These are phyloP conservation scores for Fusarium fracticaudum DNA, from an alignment of 2,329 filamentous ascomycete species.

Conservation along the genomic window DNA sequence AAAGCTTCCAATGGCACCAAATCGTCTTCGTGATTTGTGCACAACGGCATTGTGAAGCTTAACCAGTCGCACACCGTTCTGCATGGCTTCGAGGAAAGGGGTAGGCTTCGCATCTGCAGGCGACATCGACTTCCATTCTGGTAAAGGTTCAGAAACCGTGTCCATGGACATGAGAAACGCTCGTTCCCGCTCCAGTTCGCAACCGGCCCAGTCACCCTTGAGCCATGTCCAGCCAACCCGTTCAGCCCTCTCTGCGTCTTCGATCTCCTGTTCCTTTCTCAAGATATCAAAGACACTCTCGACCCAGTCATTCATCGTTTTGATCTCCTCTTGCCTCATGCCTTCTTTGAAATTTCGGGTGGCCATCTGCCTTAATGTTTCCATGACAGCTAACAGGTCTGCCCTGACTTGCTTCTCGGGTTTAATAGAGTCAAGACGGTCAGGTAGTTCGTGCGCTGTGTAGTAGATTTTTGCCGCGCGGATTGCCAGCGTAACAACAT, in stretches of 20 bases:
- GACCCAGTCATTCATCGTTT: slow-evolving; percentile 83
- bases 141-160: slow-evolving; percentile 66
- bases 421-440: slow-evolving; percentile 86
- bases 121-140: slow-evolving; percentile 69
- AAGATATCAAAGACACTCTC: slow-evolving; percentile 80
- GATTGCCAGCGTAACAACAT: slow-evolving; percentile 94
- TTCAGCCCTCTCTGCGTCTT: slow-evolving; percentile 76
- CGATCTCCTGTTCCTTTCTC: slow-evolving; percentile 78
- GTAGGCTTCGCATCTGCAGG: slow-evolving; percentile 65
- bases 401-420: slow-evolving; percentile 85
- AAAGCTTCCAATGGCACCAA: slow-evolving; percentile 87
- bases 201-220: slow-evolving; percentile 77
- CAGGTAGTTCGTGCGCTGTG: slow-evolving; percentile 87
- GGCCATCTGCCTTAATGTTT: slow-evolving; percentile 91
- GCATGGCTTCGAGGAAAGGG: slow-evolving; percentile 76
- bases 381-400: slow-evolving; percentile 86
- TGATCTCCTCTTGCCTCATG: slow-evolving; percentile 79
- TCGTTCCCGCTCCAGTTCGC: slow-evolving; percentile 80
- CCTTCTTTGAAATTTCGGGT: slow-evolving; percentile 86
- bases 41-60: slow-evolving; percentile 91
- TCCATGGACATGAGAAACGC: slow-evolving; percentile 84
- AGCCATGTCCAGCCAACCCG: slow-evolving; percentile 84
- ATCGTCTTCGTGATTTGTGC: slow-evolving; percentile 83
- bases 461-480: slow-evolving; percentile 96
- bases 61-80: slow-evolving; percentile 83